Conservation (phyloP, 306 rosid genomes). For the Quercus mongolica region DNA sequence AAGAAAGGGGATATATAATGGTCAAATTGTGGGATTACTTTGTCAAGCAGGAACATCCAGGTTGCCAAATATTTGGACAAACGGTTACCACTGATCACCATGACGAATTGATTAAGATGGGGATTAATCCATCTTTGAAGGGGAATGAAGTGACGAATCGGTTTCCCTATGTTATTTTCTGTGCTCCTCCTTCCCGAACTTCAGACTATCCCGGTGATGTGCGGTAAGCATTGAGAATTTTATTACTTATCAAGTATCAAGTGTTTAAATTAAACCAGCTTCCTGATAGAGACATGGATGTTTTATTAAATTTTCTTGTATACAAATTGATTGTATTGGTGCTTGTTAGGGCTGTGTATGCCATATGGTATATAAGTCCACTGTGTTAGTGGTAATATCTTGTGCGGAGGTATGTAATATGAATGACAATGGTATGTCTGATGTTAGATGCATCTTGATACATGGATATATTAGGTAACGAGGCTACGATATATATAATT, state of each 20-base stretch:
- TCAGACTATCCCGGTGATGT: slow-evolving; percentile 73
- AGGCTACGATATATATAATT: not conserved
- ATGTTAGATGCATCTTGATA: not conserved
- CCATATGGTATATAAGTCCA: not conserved
- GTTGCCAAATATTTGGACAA: slow-evolving; percentile 76
- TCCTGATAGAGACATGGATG: not conserved
- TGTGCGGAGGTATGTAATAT: not conserved
- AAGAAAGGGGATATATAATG: not conserved
- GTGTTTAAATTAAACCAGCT: not conserved
- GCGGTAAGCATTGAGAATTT: slow-evolving; percentile 41
- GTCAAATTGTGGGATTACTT: not conserved
- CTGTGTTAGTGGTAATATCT: not conserved
- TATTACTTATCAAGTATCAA: not conserved
- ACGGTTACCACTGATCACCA: slow-evolving; percentile 78
- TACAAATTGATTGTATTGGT: not conserved
- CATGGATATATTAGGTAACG: not conserved
- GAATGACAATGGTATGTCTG: not conserved
- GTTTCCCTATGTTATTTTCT: slow-evolving; percentile 78
- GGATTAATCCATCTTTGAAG: slow-evolving; percentile 72
- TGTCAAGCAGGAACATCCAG: slow-evolving; percentile 60
- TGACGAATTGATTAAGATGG: slow-evolving; percentile 62
- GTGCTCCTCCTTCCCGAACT: slow-evolving; percentile 83
- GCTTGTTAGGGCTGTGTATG: not conserved
- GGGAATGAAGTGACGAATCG: slow-evolving; percentile 38
- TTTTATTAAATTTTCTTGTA: not conserved